Conservation (phyloP, 148 eudicot genomes). For the Arctostaphylos glauca region DNA sequence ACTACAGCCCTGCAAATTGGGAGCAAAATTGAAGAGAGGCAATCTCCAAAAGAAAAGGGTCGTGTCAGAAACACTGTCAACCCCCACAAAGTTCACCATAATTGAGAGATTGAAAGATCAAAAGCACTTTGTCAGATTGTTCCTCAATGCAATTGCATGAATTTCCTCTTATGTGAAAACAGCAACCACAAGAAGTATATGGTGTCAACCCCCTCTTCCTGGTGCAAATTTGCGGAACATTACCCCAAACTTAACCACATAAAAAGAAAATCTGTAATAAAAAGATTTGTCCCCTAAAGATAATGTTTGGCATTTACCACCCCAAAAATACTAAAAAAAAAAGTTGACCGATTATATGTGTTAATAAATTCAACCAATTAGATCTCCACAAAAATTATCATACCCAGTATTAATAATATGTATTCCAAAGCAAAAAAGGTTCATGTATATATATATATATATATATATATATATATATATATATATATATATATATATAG, state of each 20-base stretch:
- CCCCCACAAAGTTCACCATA: neutral
- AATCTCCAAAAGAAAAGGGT: neutral
- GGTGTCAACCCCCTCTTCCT: neutral
- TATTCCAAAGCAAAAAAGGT: too few species aligned
- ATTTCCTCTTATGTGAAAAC: neutral
- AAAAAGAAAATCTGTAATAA: neutral
- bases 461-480: too few species aligned
- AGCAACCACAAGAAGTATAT: neutral
- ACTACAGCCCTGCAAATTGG: too few species aligned
- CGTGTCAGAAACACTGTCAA: slow-evolving; percentile 6
- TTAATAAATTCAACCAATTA: too few species aligned
- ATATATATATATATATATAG: too few species aligned
- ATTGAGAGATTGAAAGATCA: neutral
- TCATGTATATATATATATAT: too few species aligned
- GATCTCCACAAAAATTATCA: too few species aligned
- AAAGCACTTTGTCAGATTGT: neutral
- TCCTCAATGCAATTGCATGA: neutral
- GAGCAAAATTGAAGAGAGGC: too few species aligned
- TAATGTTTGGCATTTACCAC: too few species aligned
- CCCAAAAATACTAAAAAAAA: neutral
- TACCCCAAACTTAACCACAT: neutral
- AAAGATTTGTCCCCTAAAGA: too few species aligned
- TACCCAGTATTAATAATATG: too few species aligned
- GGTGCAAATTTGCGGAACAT: neutral
- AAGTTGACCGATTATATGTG: too few species aligned